phyloP scores from a whole-genome alignment of 345 rosid species.

The Dipteronia dyeriana region DNA sequence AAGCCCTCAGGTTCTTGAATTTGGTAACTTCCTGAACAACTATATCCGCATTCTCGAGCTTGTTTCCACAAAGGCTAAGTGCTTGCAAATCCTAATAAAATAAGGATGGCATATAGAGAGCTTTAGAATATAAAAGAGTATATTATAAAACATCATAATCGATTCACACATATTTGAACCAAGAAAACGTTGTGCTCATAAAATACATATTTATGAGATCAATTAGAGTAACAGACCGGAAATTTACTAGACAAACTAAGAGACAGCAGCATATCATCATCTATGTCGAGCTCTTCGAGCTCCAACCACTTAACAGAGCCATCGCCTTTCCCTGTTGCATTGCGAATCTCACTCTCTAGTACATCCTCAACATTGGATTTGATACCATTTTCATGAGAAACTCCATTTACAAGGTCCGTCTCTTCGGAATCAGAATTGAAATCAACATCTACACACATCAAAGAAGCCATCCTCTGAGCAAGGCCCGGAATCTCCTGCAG shows the following conservation, averaged over 20 bases:
- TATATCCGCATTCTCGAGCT: conserved; percentile 53
- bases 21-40: conserved; percentile 62
- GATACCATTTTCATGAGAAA: conserved; percentile 19
- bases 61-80: conserved; percentile 80
- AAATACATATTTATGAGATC: neutral
- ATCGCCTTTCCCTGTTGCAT: conserved; percentile 51
- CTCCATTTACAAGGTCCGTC: conserved; percentile 27
- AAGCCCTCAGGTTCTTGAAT: conserved; percentile 67
- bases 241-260: conserved; percentile 59
- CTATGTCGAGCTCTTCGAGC: conserved; percentile 72
- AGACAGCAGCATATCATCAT: conserved; percentile 57
- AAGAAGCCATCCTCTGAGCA: conserved; percentile 88
- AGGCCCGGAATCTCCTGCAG: conserved; percentile 83
- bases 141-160: neutral
- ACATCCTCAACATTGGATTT: conserved; percentile 47
- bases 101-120: conserved; percentile 13
- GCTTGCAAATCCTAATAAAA: conserved; percentile 68
- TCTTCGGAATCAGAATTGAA: conserved; percentile 37
- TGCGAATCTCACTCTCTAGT: conserved; percentile 46
- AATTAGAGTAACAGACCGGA: conserved; percentile 43
- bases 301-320: conserved; percentile 76
- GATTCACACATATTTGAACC: neutral
- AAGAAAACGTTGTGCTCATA: neutral
- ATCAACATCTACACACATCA: conserved; percentile 79
- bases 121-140: conserved; percentile 10